Evolutionary conservation across 1,284 basidiomycete genomes (phyloP), one percentile per base, ranked within the genome.

Genomic region (Pisolithus thermaeus): DNA sequence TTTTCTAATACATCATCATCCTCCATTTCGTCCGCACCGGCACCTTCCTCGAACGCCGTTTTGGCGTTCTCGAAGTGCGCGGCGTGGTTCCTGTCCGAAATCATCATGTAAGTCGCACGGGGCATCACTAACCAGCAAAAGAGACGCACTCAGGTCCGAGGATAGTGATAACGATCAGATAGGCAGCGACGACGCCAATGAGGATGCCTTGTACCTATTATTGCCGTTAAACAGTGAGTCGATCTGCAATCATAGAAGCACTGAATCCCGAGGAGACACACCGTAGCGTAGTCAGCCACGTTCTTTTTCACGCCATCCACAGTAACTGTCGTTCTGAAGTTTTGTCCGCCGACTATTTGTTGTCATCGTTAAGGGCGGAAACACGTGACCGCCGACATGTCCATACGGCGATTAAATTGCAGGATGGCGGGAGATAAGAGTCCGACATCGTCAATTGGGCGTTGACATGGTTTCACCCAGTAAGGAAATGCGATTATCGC

Each of bases 41-140:
- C 87, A 49, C 89, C 89, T 58, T 83, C 78, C 65, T 92, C 83
- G 67, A 85, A 87, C 1, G 90, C 92, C 1, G 85, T 71, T 70
- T 87, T 89, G 60, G 82, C 79, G 55, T 87, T 79, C 73, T 95
- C 92, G 61, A 95, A 95, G 66, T 88, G 87, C 6, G 82, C 77
- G 8, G 85, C 84, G 62, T 90, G 89, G 59, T 90, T 83, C 60
- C 85, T 87, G 30, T 32, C 5, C 9, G 39, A 20, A 41, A 32
- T 36, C 6, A 22, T 20, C 44, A 35, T 1, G n/a, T 27, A 14
- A 11, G 1, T 20, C 9, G 3, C 20, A 2, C 4, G 14, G 12
- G 43, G 32, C 8, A 6, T 1, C 39, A 40, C 16, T 12, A 12
- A 30, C 8, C 25, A 43, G 12, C 23, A 25, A 7, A 46, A 20